These are phyloP conservation scores for Amaranthus tricolor DNA, from an alignment of 179 eudicot species.

Conservation along the genomic window DNA sequence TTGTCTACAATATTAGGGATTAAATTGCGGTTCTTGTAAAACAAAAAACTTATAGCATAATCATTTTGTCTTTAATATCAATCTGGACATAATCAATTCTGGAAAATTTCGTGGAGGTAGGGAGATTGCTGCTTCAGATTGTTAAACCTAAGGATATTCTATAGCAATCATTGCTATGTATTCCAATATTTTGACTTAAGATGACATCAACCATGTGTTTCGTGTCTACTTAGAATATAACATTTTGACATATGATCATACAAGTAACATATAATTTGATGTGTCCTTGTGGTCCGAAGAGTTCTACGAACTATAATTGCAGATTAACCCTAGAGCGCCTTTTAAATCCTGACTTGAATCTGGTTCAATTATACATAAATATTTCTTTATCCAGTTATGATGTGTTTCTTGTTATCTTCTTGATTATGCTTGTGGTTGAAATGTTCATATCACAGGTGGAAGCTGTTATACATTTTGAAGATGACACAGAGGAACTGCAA, in stretches of 20 bases:
- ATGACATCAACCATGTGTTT: not conserved
- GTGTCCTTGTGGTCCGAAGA: not conserved
- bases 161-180: not conserved
- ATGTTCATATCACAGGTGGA: slow-evolving; percentile 60
- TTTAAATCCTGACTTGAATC: not conserved
- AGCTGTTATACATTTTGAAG: slow-evolving; percentile 97
- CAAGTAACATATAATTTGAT: not conserved
- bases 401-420: not conserved
- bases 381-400: not conserved
- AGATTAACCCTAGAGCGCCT: not conserved
- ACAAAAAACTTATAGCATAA: not conserved
- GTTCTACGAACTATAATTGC: not conserved
- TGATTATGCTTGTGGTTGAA: slow-evolving; percentile 2
- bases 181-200: not conserved
- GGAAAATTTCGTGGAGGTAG: not conserved
- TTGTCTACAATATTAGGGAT: not conserved
- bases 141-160: not conserved
- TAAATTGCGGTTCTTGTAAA: not conserved
- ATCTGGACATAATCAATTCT: not conserved
- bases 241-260: not conserved
- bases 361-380: not conserved
- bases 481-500: slow-evolving; percentile 92
- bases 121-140: not conserved
- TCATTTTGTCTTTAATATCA: not conserved
- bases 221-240: not conserved